phyloP scores from a whole-genome alignment of 2,329 filamentous ascomycete genomes.

The Cladosporium austrohemisphaericum region DNA sequence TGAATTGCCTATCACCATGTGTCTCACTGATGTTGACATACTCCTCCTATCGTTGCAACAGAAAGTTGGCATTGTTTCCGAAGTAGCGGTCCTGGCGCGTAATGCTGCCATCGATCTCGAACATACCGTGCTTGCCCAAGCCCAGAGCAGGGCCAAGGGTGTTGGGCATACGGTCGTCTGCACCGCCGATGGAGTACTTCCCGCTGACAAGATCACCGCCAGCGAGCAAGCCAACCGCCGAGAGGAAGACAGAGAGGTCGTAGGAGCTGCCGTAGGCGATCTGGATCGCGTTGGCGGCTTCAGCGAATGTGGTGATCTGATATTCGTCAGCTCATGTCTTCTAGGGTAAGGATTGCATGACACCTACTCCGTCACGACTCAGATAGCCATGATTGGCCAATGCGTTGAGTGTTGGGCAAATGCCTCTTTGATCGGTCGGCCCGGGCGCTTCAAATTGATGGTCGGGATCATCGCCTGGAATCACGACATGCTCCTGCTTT shows the following conservation, averaged over 20 bases:
- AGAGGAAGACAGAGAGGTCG: conserved; percentile 25
- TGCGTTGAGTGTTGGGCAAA: conserved; percentile 27
- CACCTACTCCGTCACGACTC: conserved; percentile 17
- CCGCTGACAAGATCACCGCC: conserved; percentile 27
- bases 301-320: conserved; percentile 27
- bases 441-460: conserved; percentile 24
- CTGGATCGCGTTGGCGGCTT: conserved; percentile 29
- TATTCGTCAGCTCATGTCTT: too few relatives aligned
- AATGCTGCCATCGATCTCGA: conserved; percentile 30
- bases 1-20: conserved; percentile 24
- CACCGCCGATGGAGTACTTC: conserved; percentile 28
- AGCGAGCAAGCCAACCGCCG: conserved; percentile 27
- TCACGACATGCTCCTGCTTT: conserved; percentile 17
- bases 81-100: conserved; percentile 25
- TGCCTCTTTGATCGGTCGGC: conserved; percentile 24
- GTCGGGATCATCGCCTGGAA: conserved; percentile 25
- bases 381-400: conserved; percentile 31
- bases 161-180: conserved; percentile 26
- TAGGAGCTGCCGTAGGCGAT: conserved; percentile 28
- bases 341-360: too few relatives aligned
- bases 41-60: conserved; percentile 22
- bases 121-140: conserved; percentile 27
- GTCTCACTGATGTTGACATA: conserved; percentile 23
- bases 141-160: conserved; percentile 28
- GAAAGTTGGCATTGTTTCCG: conserved; percentile 30